These are phyloP conservation scores for Plectranthus barbatus DNA, from an alignment of 257 asterid species.

Conservation along the genomic window DNA sequence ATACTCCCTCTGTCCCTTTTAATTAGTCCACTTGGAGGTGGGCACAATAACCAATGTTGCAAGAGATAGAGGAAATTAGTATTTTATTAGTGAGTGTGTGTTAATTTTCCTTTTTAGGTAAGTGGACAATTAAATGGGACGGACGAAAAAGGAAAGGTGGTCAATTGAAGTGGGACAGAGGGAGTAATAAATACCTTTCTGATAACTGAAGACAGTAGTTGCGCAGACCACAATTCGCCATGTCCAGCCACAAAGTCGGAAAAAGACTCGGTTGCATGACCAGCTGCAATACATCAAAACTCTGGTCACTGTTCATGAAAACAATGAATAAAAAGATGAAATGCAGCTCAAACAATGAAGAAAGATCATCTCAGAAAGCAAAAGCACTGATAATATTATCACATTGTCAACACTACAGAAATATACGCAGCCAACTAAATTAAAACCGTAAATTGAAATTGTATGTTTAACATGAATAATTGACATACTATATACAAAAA, in stretches of 20 bases:
- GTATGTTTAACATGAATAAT: not conserved
- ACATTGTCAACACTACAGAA: not conserved
- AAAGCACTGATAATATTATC: not conserved
- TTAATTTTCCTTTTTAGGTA: too few relatives aligned
- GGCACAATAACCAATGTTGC: too few relatives aligned
- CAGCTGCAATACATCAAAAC: slow-evolving; percentile 62
- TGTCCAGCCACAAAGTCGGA: slow-evolving; percentile 98
- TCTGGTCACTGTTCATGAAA: slow-evolving; percentile 4
- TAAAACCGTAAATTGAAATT: not conserved
- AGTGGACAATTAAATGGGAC: too few relatives aligned
- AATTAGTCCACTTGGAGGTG: too few relatives aligned
- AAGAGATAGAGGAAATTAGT: too few relatives aligned
- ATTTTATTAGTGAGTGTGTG: too few relatives aligned
- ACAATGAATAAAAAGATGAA: not conserved
- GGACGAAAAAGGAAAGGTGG: too few relatives aligned
- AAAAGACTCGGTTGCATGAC: slow-evolving; percentile 94
- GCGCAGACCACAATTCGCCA: slow-evolving; percentile 98
- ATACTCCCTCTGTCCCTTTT: too few relatives aligned
- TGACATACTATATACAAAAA: not conserved
- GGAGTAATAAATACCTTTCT: slow-evolving; percentile 68
- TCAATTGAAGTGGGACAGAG: too few relatives aligned
- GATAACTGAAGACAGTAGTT: slow-evolving; percentile 64
- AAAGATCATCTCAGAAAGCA: not conserved
- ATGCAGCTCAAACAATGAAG: not conserved
- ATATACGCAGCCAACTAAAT: not conserved